Base-by-base conservation (phyloP, 2,329 filamentous ascomycete species). In the Kalaharituber pfeilii region DNA sequence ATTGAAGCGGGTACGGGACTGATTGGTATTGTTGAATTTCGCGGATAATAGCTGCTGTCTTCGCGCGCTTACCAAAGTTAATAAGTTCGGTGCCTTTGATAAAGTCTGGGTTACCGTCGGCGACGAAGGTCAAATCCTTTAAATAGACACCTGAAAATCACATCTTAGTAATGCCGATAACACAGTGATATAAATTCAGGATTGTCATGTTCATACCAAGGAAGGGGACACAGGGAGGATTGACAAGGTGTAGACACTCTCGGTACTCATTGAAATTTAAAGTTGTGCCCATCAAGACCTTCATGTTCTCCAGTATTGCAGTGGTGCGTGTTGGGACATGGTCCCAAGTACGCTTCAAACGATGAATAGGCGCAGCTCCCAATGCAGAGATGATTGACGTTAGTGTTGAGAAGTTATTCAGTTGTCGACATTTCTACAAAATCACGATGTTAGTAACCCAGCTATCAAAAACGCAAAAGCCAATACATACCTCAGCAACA, bases 1-100 rank as follows among this genome's bases (percentile, higher is more conserved):
- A 78, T 66, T 93, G 85, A 52, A 98, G 73, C 6, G 84, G 82
- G 67, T 96, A 98, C n/a, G 87, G 87, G 57, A 94, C 86, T 64
- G 94, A 95, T 68, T 98, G 91, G 67, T 95, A 98, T 67, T 96
- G 89, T 68, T 96, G 91, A 61, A 98, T 96, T 67, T 96, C 89
- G 59, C 88, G 85, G 64, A 98, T 98, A 42, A 98, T 91, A 67
- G 96, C 91, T 20, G 91, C 91, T 13, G 91, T 96, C 75, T 96
- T 98, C 53, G 87, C 85, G 52, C 91, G 83, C 75, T 98, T 98
- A 65, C 88, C 87, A 69, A 98, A 98, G 71, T 98, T 98, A 73
- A 98, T 95, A 62, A 95, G 75, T 65, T 93, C 86, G 6, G 88
- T 91, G 70, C 93, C 94, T 70, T 95, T 96, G 70, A 93, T 87